Conservation (phyloP, 257 asterid species). For the Primulina huaijiensis region DNA sequence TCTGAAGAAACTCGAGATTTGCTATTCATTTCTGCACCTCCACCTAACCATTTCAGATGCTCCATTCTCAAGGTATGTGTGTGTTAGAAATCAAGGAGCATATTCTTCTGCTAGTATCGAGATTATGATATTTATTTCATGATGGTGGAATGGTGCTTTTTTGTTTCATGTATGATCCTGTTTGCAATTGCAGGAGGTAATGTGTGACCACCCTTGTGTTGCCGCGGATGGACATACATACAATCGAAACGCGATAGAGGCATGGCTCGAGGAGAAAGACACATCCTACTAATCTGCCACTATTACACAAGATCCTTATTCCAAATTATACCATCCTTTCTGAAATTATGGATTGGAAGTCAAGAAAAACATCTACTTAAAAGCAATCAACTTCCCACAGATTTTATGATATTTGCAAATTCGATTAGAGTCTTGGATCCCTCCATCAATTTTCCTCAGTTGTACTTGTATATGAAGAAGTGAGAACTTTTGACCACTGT, state of each 20-base stretch:
- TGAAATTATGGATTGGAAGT: constrained; percentile 75
- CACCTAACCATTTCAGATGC: constrained; percentile 57
- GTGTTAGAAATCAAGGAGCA: not conserved
- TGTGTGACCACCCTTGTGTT: constrained; percentile 85
- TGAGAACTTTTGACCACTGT: not conserved
- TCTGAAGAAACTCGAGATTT: constrained; percentile 43
- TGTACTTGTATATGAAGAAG: constrained; percentile 15
- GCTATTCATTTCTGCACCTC: constrained; percentile 27
- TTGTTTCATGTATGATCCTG: not conserved
- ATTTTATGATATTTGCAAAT: constrained; percentile 9
- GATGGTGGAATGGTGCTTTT: not conserved
- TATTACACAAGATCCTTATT: constrained; percentile 57
- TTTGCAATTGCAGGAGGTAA: constrained; percentile 57
- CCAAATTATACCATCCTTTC: constrained; percentile 76
- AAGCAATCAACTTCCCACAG: not conserved
- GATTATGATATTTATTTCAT: not conserved
- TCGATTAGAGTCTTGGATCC: constrained; percentile 16
- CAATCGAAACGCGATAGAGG: constrained; percentile 63
- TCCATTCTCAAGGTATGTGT: constrained; percentile 70
- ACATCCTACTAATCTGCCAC: constrained; percentile 50
- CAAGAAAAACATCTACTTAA: constrained; percentile 33
- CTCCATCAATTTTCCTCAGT: not conserved
- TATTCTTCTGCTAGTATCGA: not conserved
- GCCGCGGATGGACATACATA: constrained; percentile 93
- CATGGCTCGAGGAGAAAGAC: constrained; percentile 54